Conservation (phyloP, 352 stramenopile species). For the Pythium volutum region DNA sequence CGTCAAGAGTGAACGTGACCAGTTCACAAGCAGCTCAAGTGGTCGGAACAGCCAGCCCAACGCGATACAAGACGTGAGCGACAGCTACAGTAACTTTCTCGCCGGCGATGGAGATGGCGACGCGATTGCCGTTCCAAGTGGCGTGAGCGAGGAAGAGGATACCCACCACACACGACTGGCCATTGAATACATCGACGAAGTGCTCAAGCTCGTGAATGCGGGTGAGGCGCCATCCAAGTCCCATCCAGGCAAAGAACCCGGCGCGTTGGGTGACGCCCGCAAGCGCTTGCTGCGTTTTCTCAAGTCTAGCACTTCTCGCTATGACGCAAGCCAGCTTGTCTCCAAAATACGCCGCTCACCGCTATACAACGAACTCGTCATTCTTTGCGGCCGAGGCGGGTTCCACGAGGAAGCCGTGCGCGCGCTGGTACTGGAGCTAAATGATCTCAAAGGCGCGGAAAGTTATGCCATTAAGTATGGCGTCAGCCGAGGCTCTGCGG, state of each 20-base stretch:
- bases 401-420: slow-evolving; percentile 78
- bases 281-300: slow-evolving; percentile 82
- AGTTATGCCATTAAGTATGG: slow-evolving; percentile 85
- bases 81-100: slow-evolving; percentile 84
- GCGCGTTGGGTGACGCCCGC: slow-evolving; percentile 64
- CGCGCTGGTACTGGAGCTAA: slow-evolving; percentile 73
- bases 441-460: slow-evolving; percentile 77
- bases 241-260: slow-evolving; percentile 71
- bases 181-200: slow-evolving; percentile 86
- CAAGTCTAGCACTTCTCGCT: slow-evolving; percentile 70
- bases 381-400: slow-evolving; percentile 75
- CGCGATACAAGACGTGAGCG: slow-evolving; percentile 40
- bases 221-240: slow-evolving; percentile 82
- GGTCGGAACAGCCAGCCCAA: slow-evolving; percentile 15
- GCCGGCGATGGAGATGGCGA: slow-evolving; percentile 61
- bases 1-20: slow-evolving; percentile 46
- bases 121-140: slow-evolving; percentile 17
- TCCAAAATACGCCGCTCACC: slow-evolving; percentile 73
- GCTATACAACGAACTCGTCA: slow-evolving; percentile 84
- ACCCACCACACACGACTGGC: slow-evolving; percentile 80
- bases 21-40: slow-evolving; percentile 17
- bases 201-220: slow-evolving; percentile 62
- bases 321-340: slow-evolving; percentile 68
- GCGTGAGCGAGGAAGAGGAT: slow-evolving; percentile 37
- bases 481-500: slow-evolving; percentile 20